Evolutionary conservation across 805 yeast genomes (phyloP), one percentile per base, ranked within the genome.

Genomic region (Metschnikowia rubicola): DNA sequence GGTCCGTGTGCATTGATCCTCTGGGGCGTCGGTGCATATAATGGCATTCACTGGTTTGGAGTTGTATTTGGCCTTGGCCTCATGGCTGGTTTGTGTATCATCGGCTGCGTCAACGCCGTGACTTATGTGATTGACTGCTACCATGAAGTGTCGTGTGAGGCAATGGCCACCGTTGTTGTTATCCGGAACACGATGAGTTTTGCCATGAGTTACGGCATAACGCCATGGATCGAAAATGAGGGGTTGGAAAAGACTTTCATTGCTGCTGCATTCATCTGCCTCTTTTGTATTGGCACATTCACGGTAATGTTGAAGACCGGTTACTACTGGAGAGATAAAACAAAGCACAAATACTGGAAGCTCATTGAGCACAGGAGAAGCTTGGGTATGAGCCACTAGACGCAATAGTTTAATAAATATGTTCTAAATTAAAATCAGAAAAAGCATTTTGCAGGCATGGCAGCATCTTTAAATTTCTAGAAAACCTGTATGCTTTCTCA

Each of bases 121-220:
- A 59, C 59, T 33, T 61, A 62, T 43, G 61, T 60, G 37, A 55
- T 61, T 31, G 65, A 62, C 46, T 54, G 60, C 43, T 62, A 62
- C 47, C 61, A 58, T 43, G 65, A 61, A 45, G 64, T 61, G 3
- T 51, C 61, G 17, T 62, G 64, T 31, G 65, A 61, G 39, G 64
- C 64, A 9, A 53, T 62, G 61, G 83, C 78, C 43, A 75, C 80
- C 29, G 79, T 80, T 13, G 74, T 82, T 35, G 55, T 81, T 26
- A 74, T 81, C 46, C 71, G 86, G 61, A 81, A 81, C 59, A 65
- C 76, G 13, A 75, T 81, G 75, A 76, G 79, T 12, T 83, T 83
- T 57, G 83, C 79, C 3, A 74, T 79, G 62, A 77, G 76, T 41
- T 82, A 81, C 48, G 86, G 83, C 28, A 72, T 80, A 48, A 80